Conservation (phyloP, 2,329 filamentous ascomycete species). For the Nothophaeocryptopus gaeumannii region DNA sequence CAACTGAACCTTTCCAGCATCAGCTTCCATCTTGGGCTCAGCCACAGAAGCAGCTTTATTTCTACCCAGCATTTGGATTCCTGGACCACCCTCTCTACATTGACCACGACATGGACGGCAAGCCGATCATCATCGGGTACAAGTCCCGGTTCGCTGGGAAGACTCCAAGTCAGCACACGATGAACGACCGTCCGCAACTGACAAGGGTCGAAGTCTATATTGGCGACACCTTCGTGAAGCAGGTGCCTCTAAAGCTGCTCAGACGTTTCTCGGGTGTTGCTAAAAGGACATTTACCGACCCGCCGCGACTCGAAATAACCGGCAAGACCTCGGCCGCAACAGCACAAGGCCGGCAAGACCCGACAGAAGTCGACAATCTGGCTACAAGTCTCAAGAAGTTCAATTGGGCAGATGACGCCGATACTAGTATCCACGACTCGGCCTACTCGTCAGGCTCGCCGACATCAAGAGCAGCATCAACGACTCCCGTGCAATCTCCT, state of each 20-base stretch:
- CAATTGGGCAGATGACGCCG: not conserved
- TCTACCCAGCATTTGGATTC: slow-evolving; percentile 9
- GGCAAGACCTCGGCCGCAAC: not conserved
- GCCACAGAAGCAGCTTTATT: slow-evolving; percentile 8
- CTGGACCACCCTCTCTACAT: slow-evolving; percentile 10
- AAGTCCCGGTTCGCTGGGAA: not conserved
- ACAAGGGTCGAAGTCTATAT: slow-evolving; percentile 14
- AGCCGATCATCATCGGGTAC: slow-evolving; percentile 6
- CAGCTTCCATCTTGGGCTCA: slow-evolving; percentile 15
- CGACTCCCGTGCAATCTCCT: not conserved
- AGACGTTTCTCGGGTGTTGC: slow-evolving; percentile 15
- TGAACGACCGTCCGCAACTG: not conserved
- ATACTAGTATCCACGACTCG: not conserved
- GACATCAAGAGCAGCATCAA: not conserved
- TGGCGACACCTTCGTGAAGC: slow-evolving; percentile 10
- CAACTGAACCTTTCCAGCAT: slow-evolving; percentile 15
- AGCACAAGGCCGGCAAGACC: not conserved
- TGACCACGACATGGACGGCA: slow-evolving; percentile 1
- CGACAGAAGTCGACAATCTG: not conserved
- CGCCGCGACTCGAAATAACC: too few species aligned
- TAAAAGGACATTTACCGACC: not conserved
- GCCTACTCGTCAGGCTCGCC: not conserved
- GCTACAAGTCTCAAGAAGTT: not conserved
- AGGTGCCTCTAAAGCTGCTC: slow-evolving; percentile 11
- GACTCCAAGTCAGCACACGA: not conserved